Evolutionary conservation across 495 filamentous ascomycete species (phyloP).

Genomic region (Podospora tetraspora): DNA sequence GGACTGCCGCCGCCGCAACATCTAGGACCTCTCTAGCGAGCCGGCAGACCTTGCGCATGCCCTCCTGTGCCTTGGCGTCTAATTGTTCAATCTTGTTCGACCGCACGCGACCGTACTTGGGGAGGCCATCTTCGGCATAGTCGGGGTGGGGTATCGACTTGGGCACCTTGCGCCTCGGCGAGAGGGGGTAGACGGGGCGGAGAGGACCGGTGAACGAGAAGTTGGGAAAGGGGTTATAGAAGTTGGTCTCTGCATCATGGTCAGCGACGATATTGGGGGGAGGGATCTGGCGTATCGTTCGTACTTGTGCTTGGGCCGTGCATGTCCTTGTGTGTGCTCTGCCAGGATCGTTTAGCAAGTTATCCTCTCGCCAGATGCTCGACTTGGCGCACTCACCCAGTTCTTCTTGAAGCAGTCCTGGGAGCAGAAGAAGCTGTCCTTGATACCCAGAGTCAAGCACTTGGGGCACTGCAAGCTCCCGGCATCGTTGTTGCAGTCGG

Average conservation of each 20-base stretch:
- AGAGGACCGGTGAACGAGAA: constrained; percentile 76
- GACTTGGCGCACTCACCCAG: constrained; percentile 62
- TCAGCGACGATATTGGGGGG: constrained; percentile 75
- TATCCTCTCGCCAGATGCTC: neutral
- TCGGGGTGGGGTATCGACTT: constrained; percentile 76
- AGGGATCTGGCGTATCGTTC: constrained; percentile 61
- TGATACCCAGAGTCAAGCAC: constrained; percentile 77
- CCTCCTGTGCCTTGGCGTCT: constrained; percentile 68
- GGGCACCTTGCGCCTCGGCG: constrained; percentile 66
- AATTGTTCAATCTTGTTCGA: constrained; percentile 77
- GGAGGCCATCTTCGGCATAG: constrained; percentile 77
- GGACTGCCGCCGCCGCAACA: constrained; percentile 72
- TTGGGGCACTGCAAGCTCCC: constrained; percentile 87
- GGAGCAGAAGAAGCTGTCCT: constrained; percentile 92
- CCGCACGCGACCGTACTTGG: constrained; percentile 68
- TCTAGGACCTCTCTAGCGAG: constrained; percentile 89
- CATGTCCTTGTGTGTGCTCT: constrained; percentile 79
- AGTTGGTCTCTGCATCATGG: constrained; percentile 82
- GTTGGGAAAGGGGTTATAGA: constrained; percentile 84
- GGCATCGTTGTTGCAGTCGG: constrained; percentile 77
- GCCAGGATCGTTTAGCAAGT: constrained; percentile 7
- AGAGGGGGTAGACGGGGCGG: constrained; percentile 86
- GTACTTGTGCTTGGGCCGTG: constrained; percentile 82
- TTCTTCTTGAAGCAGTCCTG: constrained; percentile 98
- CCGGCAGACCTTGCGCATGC: constrained; percentile 89